A percentile compares a stretch with the other conserved stretches of the same genome.
These are phyloP conservation scores for Aureobasidium pullulans DNA, from an alignment of 2,329 filamentous ascomycete species.

Conservation along the genomic window DNA sequence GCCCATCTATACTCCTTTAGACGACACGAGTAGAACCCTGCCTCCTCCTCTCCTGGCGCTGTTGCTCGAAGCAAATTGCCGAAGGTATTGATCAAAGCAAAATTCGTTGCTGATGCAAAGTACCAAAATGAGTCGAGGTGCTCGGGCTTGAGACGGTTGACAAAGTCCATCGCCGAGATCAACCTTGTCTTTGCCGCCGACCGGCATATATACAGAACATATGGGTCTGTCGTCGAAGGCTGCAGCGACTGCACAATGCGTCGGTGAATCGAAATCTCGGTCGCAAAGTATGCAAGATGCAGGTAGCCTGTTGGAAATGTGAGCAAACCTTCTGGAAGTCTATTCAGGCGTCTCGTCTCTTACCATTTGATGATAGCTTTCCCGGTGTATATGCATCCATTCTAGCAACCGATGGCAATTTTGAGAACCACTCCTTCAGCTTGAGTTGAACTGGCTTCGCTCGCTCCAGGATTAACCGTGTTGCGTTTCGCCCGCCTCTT, in stretches of 20 bases:
- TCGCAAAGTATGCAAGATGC: slow-evolving; percentile 87
- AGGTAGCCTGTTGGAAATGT: slow-evolving; percentile 49
- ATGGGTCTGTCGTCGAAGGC: slow-evolving; percentile 53
- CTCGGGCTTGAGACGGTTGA: slow-evolving; percentile 79
- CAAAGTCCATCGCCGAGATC: slow-evolving; percentile 95
- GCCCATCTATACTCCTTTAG: slow-evolving; percentile 93
- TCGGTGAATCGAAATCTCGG: slow-evolving; percentile 86
- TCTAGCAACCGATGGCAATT: slow-evolving; percentile 54
- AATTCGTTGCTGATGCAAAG: slow-evolving; percentile 80
- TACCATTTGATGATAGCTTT: slow-evolving; percentile 38
- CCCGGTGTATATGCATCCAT: slow-evolving; percentile 51
- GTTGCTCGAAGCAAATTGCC: slow-evolving; percentile 85
- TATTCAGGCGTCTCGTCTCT: not conserved
- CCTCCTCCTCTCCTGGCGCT: slow-evolving; percentile 77
- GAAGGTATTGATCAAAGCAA: slow-evolving; percentile 91
- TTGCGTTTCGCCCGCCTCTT: slow-evolving; percentile 61
- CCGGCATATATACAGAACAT: slow-evolving; percentile 85
- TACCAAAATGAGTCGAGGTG: slow-evolving; percentile 93
- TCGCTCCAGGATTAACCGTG: slow-evolving; percentile 63
- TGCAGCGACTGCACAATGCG: slow-evolving; percentile 79
- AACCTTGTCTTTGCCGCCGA: slow-evolving; percentile 88
- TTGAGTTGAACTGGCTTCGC: slow-evolving; percentile 78
- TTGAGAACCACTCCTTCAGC: slow-evolving; percentile 74
- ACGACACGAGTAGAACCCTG: slow-evolving; percentile 81
- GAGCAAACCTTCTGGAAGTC: not conserved